Percentiles rank a stretch among this genome's conserved stretches.
Evolutionary conservation across 2,329 filamentous ascomycete species (phyloP).

Genomic region (Cytospora mali): DNA sequence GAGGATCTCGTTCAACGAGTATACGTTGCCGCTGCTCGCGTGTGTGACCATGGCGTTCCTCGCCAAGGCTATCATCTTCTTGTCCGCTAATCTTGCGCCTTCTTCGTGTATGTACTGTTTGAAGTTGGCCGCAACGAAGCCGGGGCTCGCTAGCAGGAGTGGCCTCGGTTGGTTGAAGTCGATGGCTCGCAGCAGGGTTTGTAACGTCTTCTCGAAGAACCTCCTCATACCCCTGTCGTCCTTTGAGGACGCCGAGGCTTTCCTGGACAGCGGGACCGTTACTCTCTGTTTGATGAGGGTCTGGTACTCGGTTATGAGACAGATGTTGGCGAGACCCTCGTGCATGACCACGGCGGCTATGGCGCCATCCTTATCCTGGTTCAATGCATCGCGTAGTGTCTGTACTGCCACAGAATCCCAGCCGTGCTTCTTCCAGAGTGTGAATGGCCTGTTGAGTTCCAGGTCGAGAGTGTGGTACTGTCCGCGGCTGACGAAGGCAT

Average conservation of each 20-base stretch:
- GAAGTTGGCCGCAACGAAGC: slow-evolving; percentile 83
- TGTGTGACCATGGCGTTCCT: slow-evolving; percentile 76
- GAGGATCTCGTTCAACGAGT: slow-evolving; percentile 85
- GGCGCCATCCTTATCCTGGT: slow-evolving; percentile 77
- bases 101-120: slow-evolving; percentile 71
- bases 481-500: slow-evolving; percentile 54
- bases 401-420: slow-evolving; percentile 91
- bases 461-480: slow-evolving; percentile 71
- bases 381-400: slow-evolving; percentile 76
- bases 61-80: slow-evolving; percentile 64
- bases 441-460: slow-evolving; percentile 85
- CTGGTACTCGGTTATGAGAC: slow-evolving; percentile 78
- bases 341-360: slow-evolving; percentile 93
- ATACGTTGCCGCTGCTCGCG: slow-evolving; percentile 80
- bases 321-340: slow-evolving; percentile 82
- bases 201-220: slow-evolving; percentile 78
- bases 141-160: slow-evolving; percentile 83
- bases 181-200: slow-evolving; percentile 75
- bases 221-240: slow-evolving; percentile 71
- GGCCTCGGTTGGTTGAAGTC: slow-evolving; percentile 73
- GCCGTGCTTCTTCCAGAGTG: slow-evolving; percentile 77
- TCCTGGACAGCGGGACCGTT: slow-evolving; percentile 68
- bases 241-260: slow-evolving; percentile 65
- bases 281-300: slow-evolving; percentile 73
- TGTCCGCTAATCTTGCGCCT: slow-evolving; percentile 62